Base-by-base conservation (phyloP, 2,329 filamentous ascomycete species). In the Aotearoamyces nothofagi region DNA sequence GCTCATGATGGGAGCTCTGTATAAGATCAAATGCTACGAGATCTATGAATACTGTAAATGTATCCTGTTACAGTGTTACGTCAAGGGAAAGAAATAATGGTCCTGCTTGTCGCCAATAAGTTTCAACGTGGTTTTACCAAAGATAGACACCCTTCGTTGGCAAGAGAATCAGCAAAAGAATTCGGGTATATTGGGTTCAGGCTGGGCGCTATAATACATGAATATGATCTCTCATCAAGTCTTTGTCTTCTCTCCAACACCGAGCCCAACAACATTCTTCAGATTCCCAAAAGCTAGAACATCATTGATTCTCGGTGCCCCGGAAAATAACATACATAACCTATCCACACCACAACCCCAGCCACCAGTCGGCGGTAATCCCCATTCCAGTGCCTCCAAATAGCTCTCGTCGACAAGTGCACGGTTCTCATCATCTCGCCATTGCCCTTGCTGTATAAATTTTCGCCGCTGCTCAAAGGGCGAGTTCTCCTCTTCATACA, bases 401-500 rank as follows among this genome's bases (percentile, higher is more conserved):
- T 93, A 98, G 44, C 70, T 78, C 55, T 92, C 78, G 45, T 58
- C 60, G 9, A 52, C 34, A 5, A 27, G 27, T 5, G 41, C 42
- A 9, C 29, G 32, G 17, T 50, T 51, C 27, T 53, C 50, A 3
- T 45, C 45, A 27, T 49, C 49, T 27, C 34, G 46, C 37, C 52
- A 61, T 11, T 44, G 45, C 3, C 62, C 47, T 44, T 76, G 71
- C 37, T 66, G 64, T 26, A 72, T 54, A 39, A 98, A 84, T 53
- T 98, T 98, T 31, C 68, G 63, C 25, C 80, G 66, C 56, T 98
- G 90, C 43, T 78, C 79, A 30, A 78, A 74, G 0, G 90, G 90
- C 29, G 82, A 80, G 52, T 98, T 98, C 51, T 98, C 90, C 55
- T 98, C 90, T 52, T 98, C 90, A 52, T 98, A 98, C 60, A 87